A percentile compares a stretch with the other conserved stretches of the same genome.
These are phyloP conservation scores for Areca catechu DNA, from an alignment of 176 grass and related monocot genomes.

Conservation along the genomic window DNA sequence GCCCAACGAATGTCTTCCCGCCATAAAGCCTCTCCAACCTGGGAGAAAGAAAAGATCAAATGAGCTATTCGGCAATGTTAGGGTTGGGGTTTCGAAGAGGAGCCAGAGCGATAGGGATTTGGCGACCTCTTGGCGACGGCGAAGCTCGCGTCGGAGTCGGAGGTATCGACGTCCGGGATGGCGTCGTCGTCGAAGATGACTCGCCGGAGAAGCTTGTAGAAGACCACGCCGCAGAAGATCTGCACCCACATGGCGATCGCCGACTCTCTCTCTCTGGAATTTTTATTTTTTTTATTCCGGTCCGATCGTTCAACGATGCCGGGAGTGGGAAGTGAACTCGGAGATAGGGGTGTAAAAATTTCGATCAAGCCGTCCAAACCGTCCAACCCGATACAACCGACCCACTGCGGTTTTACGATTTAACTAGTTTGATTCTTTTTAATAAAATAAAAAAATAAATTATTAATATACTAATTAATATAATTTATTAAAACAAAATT, in stretches of 20 bases:
- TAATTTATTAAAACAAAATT: no score
- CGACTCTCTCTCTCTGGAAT: background rate
- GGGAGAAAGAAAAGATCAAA: background rate
- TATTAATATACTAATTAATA: no score
- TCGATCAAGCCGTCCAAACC: no score
- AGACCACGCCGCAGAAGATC: constrained; percentile 71
- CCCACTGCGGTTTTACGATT: no score
- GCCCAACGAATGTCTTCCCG: constrained; percentile 75
- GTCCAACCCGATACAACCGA: no score
- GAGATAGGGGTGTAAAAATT: no score
- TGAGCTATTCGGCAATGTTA: background rate
- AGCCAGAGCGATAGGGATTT: no score
- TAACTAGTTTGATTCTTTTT: no score
- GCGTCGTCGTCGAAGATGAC: constrained; percentile 33
- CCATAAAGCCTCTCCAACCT: constrained; percentile 88
- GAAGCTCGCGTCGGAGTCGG: constrained; percentile 66
- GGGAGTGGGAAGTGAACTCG: no score
- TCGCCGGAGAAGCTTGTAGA: constrained; percentile 58
- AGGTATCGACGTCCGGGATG: constrained; percentile 57
- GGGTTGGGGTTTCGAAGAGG: background rate
- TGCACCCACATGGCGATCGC: constrained; percentile 64
- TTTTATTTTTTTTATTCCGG: no score
- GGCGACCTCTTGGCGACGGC: constrained; percentile 52
- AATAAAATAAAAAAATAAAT: no score
- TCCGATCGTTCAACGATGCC: no score